Percentiles rank a stretch among this genome's conserved stretches.
These are phyloP conservation scores for Aspergillus uvarum DNA, from an alignment of 2,329 filamentous ascomycete species.

Conservation along the genomic window DNA sequence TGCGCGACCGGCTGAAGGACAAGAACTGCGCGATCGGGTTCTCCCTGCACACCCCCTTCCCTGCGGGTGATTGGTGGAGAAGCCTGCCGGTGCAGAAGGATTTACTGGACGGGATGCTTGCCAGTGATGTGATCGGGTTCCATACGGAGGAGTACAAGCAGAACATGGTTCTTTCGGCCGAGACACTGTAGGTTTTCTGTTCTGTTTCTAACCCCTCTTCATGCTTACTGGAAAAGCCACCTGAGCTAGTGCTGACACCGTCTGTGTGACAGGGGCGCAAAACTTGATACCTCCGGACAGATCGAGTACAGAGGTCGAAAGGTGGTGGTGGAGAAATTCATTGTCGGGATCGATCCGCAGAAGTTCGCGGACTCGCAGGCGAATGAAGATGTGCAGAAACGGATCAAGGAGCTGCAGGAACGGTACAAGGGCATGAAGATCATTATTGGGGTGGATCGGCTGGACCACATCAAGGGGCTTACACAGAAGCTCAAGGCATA, in stretches of 20 bases:
- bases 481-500: conserved; percentile 91
- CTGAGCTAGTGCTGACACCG: not conserved
- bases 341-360: conserved; percentile 92
- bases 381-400: conserved; percentile 73
- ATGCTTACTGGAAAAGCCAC: not conserved
- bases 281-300: conserved; percentile 72
- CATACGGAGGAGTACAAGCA: conserved; percentile 96
- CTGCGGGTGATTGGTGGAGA: conserved; percentile 87
- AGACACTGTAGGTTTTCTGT: conserved; percentile 60
- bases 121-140: conserved; percentile 92
- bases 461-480: conserved; percentile 97
- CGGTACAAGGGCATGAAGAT: conserved; percentile 89
- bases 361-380: conserved; percentile 83
- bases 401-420: conserved; percentile 72
- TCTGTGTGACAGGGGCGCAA: conserved; percentile 31
- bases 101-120: conserved; percentile 75
- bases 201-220: not conserved
- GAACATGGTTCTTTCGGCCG: conserved; percentile 85
- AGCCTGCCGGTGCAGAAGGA: conserved; percentile 85
- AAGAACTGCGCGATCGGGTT: conserved; percentile 92
- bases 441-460: conserved; percentile 86
- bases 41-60: conserved; percentile 93
- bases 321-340: conserved; percentile 83
- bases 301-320: conserved; percentile 81
- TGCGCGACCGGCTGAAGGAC: conserved; percentile 70